phyloP scores from a whole-genome alignment of 176 grass and related monocot species.

The Coix lacrymajobi region DNA sequence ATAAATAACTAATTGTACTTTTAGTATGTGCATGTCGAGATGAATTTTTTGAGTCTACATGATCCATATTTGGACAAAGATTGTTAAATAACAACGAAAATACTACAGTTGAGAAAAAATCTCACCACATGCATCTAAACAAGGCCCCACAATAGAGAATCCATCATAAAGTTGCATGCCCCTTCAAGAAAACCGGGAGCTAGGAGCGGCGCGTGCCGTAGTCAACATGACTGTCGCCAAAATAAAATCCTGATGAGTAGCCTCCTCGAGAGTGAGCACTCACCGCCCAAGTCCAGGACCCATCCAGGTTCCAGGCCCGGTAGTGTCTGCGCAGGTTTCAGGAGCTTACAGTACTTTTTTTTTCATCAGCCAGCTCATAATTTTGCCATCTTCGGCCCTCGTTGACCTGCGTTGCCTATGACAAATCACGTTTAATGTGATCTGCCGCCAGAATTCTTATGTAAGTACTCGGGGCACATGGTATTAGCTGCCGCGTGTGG shows the following conservation, averaged over 20 bases:
- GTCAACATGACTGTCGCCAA: slow-evolving; percentile 26
- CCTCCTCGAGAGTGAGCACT: slow-evolving; percentile 15
- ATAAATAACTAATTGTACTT: no score
- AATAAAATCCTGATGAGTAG: slow-evolving; percentile 24
- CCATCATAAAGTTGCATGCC: slow-evolving; percentile 32
- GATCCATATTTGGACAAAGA: no score
- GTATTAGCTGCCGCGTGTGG: no score
- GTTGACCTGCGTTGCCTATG: slow-evolving; percentile 9
- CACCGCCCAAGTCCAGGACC: background rate
- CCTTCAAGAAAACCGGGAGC: slow-evolving; percentile 23
- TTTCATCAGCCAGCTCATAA: slow-evolving; percentile 7
- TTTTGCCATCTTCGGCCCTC: background rate
- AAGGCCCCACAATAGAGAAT: no score
- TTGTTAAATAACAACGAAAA: no score
- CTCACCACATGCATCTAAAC: no score
- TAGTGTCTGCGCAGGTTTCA: background rate
- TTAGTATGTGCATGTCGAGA: no score
- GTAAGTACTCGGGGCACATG: no score
- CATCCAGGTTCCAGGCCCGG: background rate
- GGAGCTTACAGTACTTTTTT: background rate
- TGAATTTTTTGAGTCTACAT: no score
- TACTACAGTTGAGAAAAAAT: no score
- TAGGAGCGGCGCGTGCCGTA: background rate
- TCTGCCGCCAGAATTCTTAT: slow-evolving; percentile 1
- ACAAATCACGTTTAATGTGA: slow-evolving; percentile 40